Evolutionary conservation across 1,139 yeast species (phyloP), one percentile per base, ranked within the genome.

Genomic region (Hanseniaspora gamundiae): DNA sequence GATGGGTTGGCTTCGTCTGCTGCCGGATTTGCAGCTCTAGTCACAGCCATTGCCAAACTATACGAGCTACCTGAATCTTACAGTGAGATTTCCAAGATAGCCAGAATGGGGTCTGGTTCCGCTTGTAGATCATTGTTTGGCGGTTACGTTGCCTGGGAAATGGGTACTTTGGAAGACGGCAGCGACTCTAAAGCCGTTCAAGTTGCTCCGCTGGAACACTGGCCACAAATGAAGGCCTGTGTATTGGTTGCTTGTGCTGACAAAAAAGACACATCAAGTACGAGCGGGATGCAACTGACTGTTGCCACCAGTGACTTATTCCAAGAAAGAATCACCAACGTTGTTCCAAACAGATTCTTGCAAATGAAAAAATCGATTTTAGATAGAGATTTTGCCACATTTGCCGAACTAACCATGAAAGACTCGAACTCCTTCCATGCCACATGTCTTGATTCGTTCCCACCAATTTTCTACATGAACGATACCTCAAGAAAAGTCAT

Each of bases 81-180:
- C 59, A 82, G 93, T 20, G 95, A 87, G 55, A 73, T 93, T 51
- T 84, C 95, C 50, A 82, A 81, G 57, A 80, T 91, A 56, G 98
- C 99, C 14, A 79, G 99, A 65, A 91, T 87, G 65, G 99, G 99
- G 19, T 86, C 96, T 14, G 99, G 98, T 2, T 86, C 96, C 13
- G 98, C 98, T 9, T 91, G 98, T 65, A 75, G 99, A 62, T 91
- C 97, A 11, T 70, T 91, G 48, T 86, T 85, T 64, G 98, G 98
- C 41, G 99, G 99, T 7, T 91, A 79, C 60, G 98, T 91, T 14
- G 97, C 97, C 4, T 91, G 99, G 99, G 95, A 91, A 64, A 88
- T 87, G 96, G 99, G 99, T 45, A 52, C 55, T 2, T 51, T 59
- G 47, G 66, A 52, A 0, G 80, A 86, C 56, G 98, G 98, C 8